These are phyloP conservation scores for Tulasnella sp. DNA, from an alignment of 768 basidiomycete genomes.

Conservation along the genomic window DNA sequence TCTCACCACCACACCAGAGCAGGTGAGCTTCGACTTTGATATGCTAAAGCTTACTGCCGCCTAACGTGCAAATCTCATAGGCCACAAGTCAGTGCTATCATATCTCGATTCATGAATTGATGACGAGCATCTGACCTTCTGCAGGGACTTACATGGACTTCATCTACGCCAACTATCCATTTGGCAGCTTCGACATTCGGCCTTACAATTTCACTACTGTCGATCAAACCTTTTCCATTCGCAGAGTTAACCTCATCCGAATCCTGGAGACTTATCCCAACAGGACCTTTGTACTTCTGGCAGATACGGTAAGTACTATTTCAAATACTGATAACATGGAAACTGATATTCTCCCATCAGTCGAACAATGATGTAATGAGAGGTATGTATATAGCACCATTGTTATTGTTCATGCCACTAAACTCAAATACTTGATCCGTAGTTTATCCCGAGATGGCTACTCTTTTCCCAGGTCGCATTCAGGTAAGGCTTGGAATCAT, in stretches of 20 bases:
- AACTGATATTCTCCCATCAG: not conserved
- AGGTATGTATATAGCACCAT: too few relatives aligned
- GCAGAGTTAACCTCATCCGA: constrained; percentile 23
- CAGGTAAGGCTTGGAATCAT: too few relatives aligned
- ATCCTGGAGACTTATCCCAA: constrained; percentile 26
- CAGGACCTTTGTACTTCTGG: constrained; percentile 23
- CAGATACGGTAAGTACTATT: constrained; percentile 10
- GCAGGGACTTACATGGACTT: constrained; percentile 28
- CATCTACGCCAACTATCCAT: constrained; percentile 25
- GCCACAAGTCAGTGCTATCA: constrained; percentile 23
- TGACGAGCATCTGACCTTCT: too few relatives aligned
- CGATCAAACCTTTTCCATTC: constrained; percentile 23
- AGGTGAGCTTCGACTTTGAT: constrained; percentile 13
- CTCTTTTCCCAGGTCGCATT: constrained; percentile 21
- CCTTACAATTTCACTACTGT: constrained; percentile 26
- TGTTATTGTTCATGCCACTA: too few relatives aligned
- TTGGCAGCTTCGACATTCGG: constrained; percentile 26
- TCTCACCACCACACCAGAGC: constrained; percentile 27
- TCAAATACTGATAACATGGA: not conserved
- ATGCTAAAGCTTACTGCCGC: not conserved
- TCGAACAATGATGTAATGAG: constrained; percentile 11
- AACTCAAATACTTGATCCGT: too few relatives aligned
- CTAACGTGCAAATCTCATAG: not conserved
- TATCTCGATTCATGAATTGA: too few relatives aligned
- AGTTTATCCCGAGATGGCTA: constrained; percentile 14